These are phyloP conservation scores for Oenanthe sinensis DNA, from an alignment of 129 eudicot species.

Conservation along the genomic window DNA sequence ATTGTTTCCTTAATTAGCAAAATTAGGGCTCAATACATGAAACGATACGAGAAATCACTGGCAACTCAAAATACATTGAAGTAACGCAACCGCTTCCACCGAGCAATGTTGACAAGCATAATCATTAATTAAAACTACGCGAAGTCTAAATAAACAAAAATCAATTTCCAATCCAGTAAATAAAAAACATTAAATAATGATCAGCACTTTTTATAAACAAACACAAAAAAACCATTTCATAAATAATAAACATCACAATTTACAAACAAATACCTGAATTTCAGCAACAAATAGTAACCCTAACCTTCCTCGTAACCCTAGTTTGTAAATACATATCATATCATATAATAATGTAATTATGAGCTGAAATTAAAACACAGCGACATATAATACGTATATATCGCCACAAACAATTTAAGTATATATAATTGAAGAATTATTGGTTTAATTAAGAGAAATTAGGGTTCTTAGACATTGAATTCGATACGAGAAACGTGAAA, in stretches of 20 bases:
- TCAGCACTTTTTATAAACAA: background rate
- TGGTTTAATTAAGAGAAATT: background rate
- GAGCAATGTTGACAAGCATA: background rate
- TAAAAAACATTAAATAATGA: background rate
- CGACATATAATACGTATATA: background rate
- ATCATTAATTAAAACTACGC: background rate
- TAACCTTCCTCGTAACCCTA: background rate
- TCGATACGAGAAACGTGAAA: background rate
- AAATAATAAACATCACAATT: background rate
- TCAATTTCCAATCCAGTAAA: background rate
- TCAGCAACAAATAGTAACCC: background rate
- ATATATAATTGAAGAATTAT: background rate
- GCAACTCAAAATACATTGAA: slow-evolving; percentile 19
- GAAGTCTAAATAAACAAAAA: background rate
- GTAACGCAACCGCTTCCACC: slow-evolving; percentile 9
- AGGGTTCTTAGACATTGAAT: background rate
- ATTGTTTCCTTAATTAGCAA: background rate
- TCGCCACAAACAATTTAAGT: background rate
- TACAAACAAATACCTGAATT: background rate
- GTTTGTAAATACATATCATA: background rate
- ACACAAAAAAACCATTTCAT: background rate
- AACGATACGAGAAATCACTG: background rate
- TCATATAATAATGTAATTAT: background rate
- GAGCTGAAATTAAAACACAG: background rate
- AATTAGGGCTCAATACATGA: background rate